Evolutionary conservation across 805 yeast genomes (phyloP), one percentile per base, ranked within the genome.

Genomic region (Kuraishia ogatae): DNA sequence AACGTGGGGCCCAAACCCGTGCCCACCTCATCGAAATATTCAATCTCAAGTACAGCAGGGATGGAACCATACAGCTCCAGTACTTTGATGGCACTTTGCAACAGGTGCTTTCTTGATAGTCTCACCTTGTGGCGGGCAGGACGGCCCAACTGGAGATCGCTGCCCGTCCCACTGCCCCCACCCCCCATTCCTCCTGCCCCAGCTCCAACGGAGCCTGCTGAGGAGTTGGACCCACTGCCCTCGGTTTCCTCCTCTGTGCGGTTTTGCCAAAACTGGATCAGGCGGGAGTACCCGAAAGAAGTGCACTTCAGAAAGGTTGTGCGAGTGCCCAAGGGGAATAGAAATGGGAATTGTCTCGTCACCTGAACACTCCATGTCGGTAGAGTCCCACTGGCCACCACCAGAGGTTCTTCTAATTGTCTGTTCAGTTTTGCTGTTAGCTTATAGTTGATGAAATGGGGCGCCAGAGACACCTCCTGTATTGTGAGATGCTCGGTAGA

Each of bases 1-100:
- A 92, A 74, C 0, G 99, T 93, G 2, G 99, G 99, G 0, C 99
- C 99, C 50, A 91, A 71, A 0, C 99, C 99, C 0, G 97, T 85
- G n/a, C 98, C 99, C 6, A 79, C 97, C 66, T 93, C 99, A 60
- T 86, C 91, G 59, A 78, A 82, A 63, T 87, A 93, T 66, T 92
- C 97, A 55, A 94, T 84, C 62, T 93, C 98, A 22, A 93, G 71
- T 3, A 88, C 74, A 28, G 90, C 86, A 1, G 97, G 91, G n/a
- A 85, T 78, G 0, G 87, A 71, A 0, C 94, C 96, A 66, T 89
- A 86, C 52, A 81, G 72, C 50, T 83, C 85, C 68, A 94, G 72
- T 1, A 92, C 87, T 62, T 89, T 89, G 53, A 87, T 68, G 0
- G 96, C 96, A 57, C 94, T 85, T 58, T 83, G 83, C 52, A 94